Base-by-base conservation (phyloP, 2,329 filamentous ascomycete species). In the Cladosporium sp. region DNA sequence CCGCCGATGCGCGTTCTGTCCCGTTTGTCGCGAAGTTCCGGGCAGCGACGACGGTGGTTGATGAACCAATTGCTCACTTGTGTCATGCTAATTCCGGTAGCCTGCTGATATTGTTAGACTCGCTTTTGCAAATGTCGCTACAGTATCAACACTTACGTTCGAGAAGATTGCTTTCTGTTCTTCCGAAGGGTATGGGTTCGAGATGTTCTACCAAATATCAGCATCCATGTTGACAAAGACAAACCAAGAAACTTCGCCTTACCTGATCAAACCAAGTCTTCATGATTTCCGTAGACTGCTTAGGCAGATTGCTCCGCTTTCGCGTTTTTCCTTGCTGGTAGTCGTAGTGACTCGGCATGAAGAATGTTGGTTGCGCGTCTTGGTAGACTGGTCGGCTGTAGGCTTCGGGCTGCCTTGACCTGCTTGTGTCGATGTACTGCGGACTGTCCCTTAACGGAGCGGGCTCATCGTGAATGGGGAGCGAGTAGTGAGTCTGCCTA, bases 51-150 rank as follows among this genome's bases (percentile, higher is more conserved):
- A 30, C 66, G 58, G 51, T 68, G 66, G 49, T 68, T 68, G 53
- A 68, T 68, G 54, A 68, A 68, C 65, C 66, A 68, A 52, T 68
- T 68, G 62, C 66, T 68, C 53, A 68, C 66, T 55, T 68, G 66
- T 33, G 65, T 68, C 62, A 68, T 62, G 52, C 65, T 68, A 55
- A 68, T 67, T 18, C 65, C 65, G 8, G 65, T 65, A 11, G 57
- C 61, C 63, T 65, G 40, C 29, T 8, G 13, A 7, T 29, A 25
- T 15, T 39, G 27, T 51, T 36, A 54, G 49, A 38, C 33, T 33
- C 6, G 12, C 30, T 33, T 33, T 33, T 35, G 22, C 5, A 27
- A 5, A 27, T 27, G 22, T n/a, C n/a, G n/a, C n/a, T n/a, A n/a
- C n/a, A n/a, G n/a, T n/a, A n/a, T n/a, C n/a, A n/a, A 27, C 22